Base-by-base conservation (phyloP, 2,329 filamentous ascomycete species). In the Herpotrichia juniperi region DNA sequence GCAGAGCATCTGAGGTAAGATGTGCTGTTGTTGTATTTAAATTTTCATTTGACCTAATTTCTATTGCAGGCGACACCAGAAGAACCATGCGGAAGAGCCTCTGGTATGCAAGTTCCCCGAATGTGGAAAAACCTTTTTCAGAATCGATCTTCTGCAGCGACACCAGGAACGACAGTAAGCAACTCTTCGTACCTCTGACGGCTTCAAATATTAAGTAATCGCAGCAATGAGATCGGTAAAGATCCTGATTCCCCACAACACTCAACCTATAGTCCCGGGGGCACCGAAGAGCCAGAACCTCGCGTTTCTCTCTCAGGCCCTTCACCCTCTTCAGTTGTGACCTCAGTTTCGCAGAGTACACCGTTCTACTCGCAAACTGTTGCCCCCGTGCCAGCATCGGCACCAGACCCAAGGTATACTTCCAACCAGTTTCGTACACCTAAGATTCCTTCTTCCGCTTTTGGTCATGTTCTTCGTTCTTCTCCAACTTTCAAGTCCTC, bases 121-220 rank as follows among this genome's bases (percentile, higher is more conserved):
- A 22, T 80, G 78, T 61, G 72, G 68, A 14, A 76, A 76, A 49
- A 68, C 69, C 1, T 80, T 79, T 63, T 74, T 70, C 52, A 73
- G 78, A 24, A 63, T 74, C 44, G 78, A 80, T 59, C 73, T 80
- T 19, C 65, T 79, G 10, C 65, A 72, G 31, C 71, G 78, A 47
- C 78, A 80, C 56, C 69, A 74, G 47, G 75, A 76, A 48, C 66
- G 76, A 64, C 77, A 79, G 77, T 78, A 66, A 63, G 76, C 62
- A 42, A 26, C 2, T 11, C 45, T 14, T 14, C 10, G 16, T 24
- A 14, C 17, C 10, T 5, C 30, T 22, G 14, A n/a, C 50, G 16
- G 19, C 12, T 11, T 42, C 14, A 52, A 45, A 47, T 54, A 46
- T 58, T 72, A 21, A 72, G 30, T 16, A 3, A 10, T 22, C 1